phyloP scores from a whole-genome alignment of 495 filamentous ascomycete species.

The Penicillium fimorum region DNA sequence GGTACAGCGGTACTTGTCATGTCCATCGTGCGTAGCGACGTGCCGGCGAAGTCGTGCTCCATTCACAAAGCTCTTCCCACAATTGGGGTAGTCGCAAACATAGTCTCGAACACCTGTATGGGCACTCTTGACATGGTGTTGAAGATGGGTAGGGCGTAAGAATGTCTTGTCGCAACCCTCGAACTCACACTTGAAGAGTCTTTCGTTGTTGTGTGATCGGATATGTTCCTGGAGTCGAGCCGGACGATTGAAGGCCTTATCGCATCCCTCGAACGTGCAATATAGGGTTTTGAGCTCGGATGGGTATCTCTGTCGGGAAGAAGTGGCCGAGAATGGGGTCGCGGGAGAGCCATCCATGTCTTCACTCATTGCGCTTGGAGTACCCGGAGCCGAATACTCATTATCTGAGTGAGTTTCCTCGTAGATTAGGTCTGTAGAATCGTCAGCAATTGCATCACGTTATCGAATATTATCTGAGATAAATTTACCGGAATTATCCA shows the following conservation, averaged over 20 bases:
- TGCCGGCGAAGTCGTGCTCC: conserved; percentile 70
- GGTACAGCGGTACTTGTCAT: conserved; percentile 67
- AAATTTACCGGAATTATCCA: conserved; percentile 34
- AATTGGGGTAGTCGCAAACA: conserved; percentile 66
- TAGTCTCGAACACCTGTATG: conserved; percentile 72
- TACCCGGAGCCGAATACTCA: conserved; percentile 33
- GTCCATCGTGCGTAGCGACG: conserved; percentile 63
- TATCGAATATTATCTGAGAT: conserved; percentile 2
- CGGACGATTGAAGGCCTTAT: conserved; percentile 83
- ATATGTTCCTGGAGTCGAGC: conserved; percentile 76
- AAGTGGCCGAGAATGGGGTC: conserved; percentile 53
- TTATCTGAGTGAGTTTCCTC: conserved; percentile 41
- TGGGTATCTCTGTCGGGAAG: conserved; percentile 49
- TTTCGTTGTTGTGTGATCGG: conserved; percentile 75
- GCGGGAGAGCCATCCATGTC: conserved; percentile 49
- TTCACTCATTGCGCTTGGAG: conserved; percentile 30
- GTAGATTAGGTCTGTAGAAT: conserved; percentile 40
- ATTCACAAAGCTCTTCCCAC: conserved; percentile 77
- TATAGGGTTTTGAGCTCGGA: conserved; percentile 70
- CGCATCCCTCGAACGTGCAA: conserved; percentile 68
- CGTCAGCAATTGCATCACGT: conserved; percentile 10
- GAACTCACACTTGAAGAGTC: conserved; percentile 67
- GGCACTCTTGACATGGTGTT: conserved; percentile 75
- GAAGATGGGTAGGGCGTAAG: conserved; percentile 74
- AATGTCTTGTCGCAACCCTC: conserved; percentile 77